These are phyloP conservation scores for Galerina sulciceps DNA, from an alignment of 768 basidiomycete genomes.

Conservation along the genomic window DNA sequence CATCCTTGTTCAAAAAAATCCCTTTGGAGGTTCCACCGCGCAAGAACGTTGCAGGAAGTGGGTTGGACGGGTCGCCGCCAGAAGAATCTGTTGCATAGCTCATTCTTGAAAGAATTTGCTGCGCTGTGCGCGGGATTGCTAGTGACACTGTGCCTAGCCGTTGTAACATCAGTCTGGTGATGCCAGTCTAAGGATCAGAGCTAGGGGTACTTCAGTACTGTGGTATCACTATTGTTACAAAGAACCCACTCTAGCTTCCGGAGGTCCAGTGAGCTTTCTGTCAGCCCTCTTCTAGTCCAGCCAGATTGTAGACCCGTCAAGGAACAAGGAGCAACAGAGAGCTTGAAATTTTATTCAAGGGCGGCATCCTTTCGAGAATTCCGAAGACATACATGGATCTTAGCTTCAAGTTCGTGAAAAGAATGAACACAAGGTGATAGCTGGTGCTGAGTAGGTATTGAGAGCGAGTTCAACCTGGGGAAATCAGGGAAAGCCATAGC, in stretches of 20 bases:
- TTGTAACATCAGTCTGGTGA: neutral
- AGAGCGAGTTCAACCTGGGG: no score
- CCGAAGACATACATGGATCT: no score
- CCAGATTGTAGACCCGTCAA: no score
- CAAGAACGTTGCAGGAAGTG: constrained; percentile 58
- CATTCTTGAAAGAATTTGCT: neutral
- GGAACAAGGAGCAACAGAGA: no score
- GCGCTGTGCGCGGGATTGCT: neutral
- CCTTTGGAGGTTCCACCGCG: constrained; percentile 83
- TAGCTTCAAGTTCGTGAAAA: no score
- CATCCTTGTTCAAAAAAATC: constrained; percentile 58
- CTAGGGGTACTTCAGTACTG: neutral
- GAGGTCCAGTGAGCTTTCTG: neutral
- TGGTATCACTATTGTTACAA: neutral
- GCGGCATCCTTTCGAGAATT: no score
- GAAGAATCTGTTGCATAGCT: neutral
- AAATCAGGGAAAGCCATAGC: neutral
- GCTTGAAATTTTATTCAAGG: no score
- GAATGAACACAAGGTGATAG: no score
- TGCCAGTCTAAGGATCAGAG: neutral
- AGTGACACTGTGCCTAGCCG: neutral
- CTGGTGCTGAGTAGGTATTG: no score
- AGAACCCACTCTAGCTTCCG: neutral
- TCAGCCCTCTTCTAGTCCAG: neutral
- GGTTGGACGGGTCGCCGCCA: constrained; percentile 25